A percentile compares a stretch with the other conserved stretches of the same genome.
Evolutionary conservation across 2,329 filamentous ascomycete species (phyloP).

Genomic region (Hymenoscyphus fraxineus): DNA sequence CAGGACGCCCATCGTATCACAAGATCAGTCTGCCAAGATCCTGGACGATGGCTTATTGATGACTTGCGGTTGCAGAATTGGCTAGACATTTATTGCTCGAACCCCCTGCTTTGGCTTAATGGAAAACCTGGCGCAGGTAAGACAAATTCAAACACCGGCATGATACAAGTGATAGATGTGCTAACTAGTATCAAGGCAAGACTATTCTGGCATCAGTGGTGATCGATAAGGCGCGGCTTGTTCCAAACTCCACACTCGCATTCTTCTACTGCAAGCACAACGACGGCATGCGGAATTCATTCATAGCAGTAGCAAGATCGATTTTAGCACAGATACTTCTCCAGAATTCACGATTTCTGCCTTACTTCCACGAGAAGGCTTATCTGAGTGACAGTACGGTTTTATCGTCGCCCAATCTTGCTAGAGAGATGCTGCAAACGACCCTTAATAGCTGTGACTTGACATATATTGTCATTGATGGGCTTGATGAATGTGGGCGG

Average conservation of each 20-base stretch:
- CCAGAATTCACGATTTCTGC: conserved; percentile 30
- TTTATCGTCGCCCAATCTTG: conserved; percentile 27
- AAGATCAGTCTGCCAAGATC: conserved; percentile 21
- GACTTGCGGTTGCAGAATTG: conserved; percentile 16
- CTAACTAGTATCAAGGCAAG: conserved; percentile 28
- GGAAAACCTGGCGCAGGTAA: conserved; percentile 39
- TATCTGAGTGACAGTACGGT: conserved; percentile 31
- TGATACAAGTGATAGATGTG: too few relatives aligned
- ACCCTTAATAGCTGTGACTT: conserved; percentile 24
- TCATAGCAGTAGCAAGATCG: conserved; percentile 33
- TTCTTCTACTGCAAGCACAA: conserved; percentile 41
- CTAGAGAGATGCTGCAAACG: conserved; percentile 34
- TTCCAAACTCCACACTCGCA: conserved; percentile 15
- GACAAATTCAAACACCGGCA: too few relatives aligned
- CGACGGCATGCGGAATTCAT: conserved; percentile 32
- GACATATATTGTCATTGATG: conserved; percentile 39
- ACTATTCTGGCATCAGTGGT: conserved; percentile 38
- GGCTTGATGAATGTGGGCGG: conserved; percentile 39
- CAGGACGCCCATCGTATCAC: background rate
- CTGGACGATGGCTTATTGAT: conserved; percentile 33
- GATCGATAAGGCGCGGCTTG: conserved; percentile 32
- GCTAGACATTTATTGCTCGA: conserved; percentile 16
- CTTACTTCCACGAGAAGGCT: conserved; percentile 34
- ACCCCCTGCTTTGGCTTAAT: conserved; percentile 37
- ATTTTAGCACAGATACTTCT: conserved; percentile 36